Percentiles rank a stretch among this genome's conserved stretches.
Conservation (phyloP, 306 rosid genomes). For the Oemleria cerasiformis region DNA sequence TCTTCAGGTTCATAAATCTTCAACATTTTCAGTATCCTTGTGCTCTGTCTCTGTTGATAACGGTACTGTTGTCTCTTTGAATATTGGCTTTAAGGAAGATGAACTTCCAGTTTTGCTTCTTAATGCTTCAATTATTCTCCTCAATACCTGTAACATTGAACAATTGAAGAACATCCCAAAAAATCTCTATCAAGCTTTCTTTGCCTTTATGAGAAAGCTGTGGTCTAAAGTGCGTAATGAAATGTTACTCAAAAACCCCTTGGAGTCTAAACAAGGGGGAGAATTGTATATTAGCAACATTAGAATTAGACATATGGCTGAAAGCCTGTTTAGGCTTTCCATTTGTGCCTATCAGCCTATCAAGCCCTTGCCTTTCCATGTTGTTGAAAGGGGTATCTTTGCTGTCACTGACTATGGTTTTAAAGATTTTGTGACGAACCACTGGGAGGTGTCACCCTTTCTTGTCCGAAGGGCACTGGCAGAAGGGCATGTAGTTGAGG, state of each 20-base stretch:
- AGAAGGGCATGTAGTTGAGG: conserved; percentile 25
- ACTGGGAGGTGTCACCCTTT: conserved; percentile 68
- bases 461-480: conserved; percentile 29
- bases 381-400: conserved; percentile 46
- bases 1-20: conserved; percentile 53
- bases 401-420: conserved; percentile 47
- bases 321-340: conserved; percentile 71
- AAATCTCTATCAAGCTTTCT: conserved; percentile 28
- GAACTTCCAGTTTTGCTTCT: conserved; percentile 46
- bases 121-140: conserved; percentile 46
- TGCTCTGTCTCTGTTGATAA: conserved; percentile 41
- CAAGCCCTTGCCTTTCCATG: conserved; percentile 37
- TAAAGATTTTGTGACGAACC: conserved; percentile 49
- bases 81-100: conserved; percentile 52
- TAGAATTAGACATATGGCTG: conserved; percentile 54
- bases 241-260: conserved; percentile 21
- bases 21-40: conserved; percentile 36
- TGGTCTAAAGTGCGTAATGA: conserved; percentile 46
- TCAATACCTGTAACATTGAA: conserved; percentile 48
- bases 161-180: conserved; percentile 47
- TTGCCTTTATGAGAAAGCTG: conserved; percentile 39
- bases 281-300: conserved; percentile 39
- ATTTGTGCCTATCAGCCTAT: conserved; percentile 26
- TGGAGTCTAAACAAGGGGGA: conserved; percentile 31
- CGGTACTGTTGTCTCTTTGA: conserved; percentile 27